phyloP scores from a whole-genome alignment of 306 rosid genomes.

The Sindora glabra region DNA sequence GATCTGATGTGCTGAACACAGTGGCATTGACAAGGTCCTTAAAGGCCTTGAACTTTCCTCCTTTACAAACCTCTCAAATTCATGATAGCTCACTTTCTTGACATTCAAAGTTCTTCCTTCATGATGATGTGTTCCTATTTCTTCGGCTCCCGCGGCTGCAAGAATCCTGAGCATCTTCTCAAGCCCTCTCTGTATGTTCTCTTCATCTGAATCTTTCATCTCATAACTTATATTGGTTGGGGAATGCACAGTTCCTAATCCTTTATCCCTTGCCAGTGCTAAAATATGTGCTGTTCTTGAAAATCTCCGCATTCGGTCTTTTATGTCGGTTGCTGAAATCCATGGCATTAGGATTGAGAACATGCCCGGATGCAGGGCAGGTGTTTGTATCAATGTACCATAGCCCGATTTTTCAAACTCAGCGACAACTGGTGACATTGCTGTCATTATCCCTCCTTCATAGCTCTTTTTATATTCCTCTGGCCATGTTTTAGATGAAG shows the following conservation, averaged over 20 bases:
- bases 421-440: slow-evolving; percentile 64
- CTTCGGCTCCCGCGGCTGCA: slow-evolving; percentile 86
- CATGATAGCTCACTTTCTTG: slow-evolving; percentile 35
- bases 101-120: slow-evolving; percentile 51
- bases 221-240: slow-evolving; percentile 30
- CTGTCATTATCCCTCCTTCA: slow-evolving; percentile 90
- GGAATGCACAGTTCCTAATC: slow-evolving; percentile 48
- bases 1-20: slow-evolving; percentile 86
- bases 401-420: slow-evolving; percentile 54
- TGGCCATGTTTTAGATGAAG: slow-evolving; percentile 39
- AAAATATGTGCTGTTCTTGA: slow-evolving; percentile 74
- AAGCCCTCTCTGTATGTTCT: slow-evolving; percentile 44
- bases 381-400: slow-evolving; percentile 77
- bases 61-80: slow-evolving; percentile 59
- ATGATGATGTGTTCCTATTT: slow-evolving; percentile 69
- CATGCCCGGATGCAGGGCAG: slow-evolving; percentile 83
- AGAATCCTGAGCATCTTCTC: slow-evolving; percentile 61
- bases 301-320: slow-evolving; percentile 50
- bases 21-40: slow-evolving; percentile 31
- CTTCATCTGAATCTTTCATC: slow-evolving; percentile 40
- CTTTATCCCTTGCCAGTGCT: slow-evolving; percentile 71
- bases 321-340: slow-evolving; percentile 59
- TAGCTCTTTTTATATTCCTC: slow-evolving; percentile 56
- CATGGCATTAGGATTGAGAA: slow-evolving; percentile 78
- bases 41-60: slow-evolving; percentile 68